Evolutionary conservation across 73 alveolate species (phyloP).

Genomic region (Tetrahymena elliotti): DNA sequence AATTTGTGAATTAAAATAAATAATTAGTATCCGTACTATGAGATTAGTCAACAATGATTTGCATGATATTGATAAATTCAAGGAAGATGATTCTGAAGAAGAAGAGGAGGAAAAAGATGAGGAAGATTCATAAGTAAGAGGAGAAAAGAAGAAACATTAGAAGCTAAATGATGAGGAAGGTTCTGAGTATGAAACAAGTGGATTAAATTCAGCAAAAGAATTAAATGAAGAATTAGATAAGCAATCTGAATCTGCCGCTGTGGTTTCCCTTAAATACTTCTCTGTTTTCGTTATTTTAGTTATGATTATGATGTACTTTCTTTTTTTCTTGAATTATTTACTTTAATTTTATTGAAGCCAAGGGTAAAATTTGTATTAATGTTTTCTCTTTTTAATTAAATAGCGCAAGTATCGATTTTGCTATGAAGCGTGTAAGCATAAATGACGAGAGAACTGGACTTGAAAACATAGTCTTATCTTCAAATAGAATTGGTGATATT

Average conservation of each 20-base stretch:
- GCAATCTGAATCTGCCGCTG: conserved; percentile 12
- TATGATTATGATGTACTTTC: conserved; percentile 13
- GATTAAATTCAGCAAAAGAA: conserved; percentile 30
- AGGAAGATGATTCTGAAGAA: conserved; percentile 6
- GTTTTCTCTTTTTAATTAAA: neutral
- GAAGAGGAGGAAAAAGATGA: conserved; percentile 18
- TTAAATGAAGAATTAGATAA: conserved; percentile 18
- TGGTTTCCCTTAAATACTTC: conserved; percentile 10
- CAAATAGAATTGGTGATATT: neutral
- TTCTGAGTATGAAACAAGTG: conserved; percentile 3
- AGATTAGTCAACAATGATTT: conserved; percentile 20
- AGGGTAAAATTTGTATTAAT: neutral
- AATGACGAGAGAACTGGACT: neutral
- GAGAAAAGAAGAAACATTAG: neutral
- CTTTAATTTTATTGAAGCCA: neutral
- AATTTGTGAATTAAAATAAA: neutral
- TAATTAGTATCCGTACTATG: conserved; percentile 16
- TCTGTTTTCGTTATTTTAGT: conserved; percentile 8
- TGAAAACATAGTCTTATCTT: neutral
- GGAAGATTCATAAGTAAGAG: neutral
- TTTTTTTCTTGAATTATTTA: neutral
- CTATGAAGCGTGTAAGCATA: neutral
- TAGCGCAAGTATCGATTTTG: neutral
- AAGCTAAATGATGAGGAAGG: neutral
- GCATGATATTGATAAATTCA: conserved; percentile 34